Evolutionary conservation across 129 eudicot species (phyloP), one percentile per base, ranked within the genome.

Genomic region (Smallanthus sonchifolius): DNA sequence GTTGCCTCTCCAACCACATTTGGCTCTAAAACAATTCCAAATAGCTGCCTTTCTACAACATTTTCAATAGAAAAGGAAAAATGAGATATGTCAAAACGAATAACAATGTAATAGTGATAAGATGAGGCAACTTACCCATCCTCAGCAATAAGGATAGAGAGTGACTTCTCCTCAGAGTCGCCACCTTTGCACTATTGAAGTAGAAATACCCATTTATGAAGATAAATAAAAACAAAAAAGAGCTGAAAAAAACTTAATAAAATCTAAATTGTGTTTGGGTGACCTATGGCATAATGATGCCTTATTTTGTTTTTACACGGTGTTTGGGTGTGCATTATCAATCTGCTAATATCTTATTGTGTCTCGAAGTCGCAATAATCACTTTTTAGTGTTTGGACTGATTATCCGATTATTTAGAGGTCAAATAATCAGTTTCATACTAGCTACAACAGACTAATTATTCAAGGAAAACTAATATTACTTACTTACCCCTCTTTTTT

Each of bases 121-220:
- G 16, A 43, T 44, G 52, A 34, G 13, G 75, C 34, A 60, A 66
- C 79, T 79, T 83, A 90, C 96, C 93, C 91, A 78, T 90, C 87
- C 44, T 65, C 71, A 2, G 81, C 51, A 47, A 90, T 82, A 52
- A 65, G 75, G 77, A 90, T 84, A 40, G 91, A 77, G 60, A 90
- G 75, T 72, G 80, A 82, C 74, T 77, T 81, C 82, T 90, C 93
- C 55, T 32, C 52, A 20, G 84, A 81, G 13, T 78, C 80, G 7
- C 96, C 96, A 81, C 96, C 94, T 79, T 79, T 63, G 52, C 96
- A 90, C 96, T 90, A n/a, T n/a, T n/a, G n/a, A n/a, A n/a, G n/a
- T n/a, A n/a, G n/a, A n/a, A n/a, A n/a, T n/a, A n/a, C n/a, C n/a
- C n/a, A 40, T 15, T 47, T 65, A 67, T 2, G 20, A 61, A 34